Evolutionary conservation across 805 yeast species (phyloP), one percentile per base, ranked within the genome.

Genomic region (Zygotorulaspora florentina): DNA sequence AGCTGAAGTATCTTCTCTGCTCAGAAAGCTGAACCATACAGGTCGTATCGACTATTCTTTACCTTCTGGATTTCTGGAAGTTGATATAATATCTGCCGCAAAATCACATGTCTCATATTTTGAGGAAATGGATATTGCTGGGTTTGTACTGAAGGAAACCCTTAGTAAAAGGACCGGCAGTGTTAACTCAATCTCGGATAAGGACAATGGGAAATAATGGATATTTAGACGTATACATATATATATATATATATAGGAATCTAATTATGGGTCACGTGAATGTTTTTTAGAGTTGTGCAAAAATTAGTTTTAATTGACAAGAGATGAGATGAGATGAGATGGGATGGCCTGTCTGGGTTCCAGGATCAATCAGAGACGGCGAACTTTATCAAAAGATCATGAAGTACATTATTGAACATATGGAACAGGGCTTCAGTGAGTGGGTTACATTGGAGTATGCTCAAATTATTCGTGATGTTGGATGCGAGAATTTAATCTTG

Each of bases 401-500:
- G 95, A 88, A 87, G 67, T 91, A 89, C 73, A 80, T 93, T 43
- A 89, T 91, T 42, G 99, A 91, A 67, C 99, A 91, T 64, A 91
- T 91, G 97, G 99, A 91, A 67, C 85, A 81, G 50, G 98, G 96
- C 1, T 88, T 91, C 75, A 87, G 96, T 53, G 93, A 86, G 54
- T 91, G 99, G 99, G 98, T 91, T 35, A 76, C 79, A 25, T 73
- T 93, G 5, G 99, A 91, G 59, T 91, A 91, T 66, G 68, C 79
- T 23, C 87, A 85, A 57, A 90, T 91, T 48, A 79, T 89, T 39
- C 72, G 78, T 44, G 97, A 91, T 50, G 82, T 91, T 6, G 97
- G 97, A 2, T 69, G 72, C 15, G 83, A 79, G 23, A 87, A 89
- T 61, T 71, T 91, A 36, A 70, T 84, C 33, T 70, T 90, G 52